phyloP scores from a whole-genome alignment of 176 grass and related monocot species.

The Carex parvula region DNA sequence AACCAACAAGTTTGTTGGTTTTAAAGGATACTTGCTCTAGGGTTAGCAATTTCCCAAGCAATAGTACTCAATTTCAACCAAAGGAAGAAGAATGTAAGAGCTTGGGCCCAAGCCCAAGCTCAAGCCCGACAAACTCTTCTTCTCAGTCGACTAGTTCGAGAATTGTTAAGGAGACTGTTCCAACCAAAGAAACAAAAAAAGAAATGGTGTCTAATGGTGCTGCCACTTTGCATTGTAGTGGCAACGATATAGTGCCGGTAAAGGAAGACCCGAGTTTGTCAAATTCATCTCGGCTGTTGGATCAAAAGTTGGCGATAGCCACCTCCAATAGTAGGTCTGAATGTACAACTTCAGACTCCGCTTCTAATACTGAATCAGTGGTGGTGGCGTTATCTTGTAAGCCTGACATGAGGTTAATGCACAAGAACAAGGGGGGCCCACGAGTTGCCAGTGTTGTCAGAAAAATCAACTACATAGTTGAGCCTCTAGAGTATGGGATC shows the following conservation, averaged over 20 bases:
- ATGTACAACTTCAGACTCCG: conserved; percentile 32
- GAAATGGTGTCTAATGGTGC: conserved; percentile 30
- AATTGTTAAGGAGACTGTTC: neutral
- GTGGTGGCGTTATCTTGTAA: conserved; percentile 5
- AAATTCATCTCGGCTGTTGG: neutral
- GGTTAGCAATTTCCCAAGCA: neutral
- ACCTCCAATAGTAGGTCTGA: conserved; percentile 31
- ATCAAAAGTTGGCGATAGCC: conserved; percentile 36
- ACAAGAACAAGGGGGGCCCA: conserved; percentile 44
- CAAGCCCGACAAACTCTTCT: neutral
- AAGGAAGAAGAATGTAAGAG: conserved; percentile 4
- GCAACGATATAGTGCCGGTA: conserved; percentile 38
- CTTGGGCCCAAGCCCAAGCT: neutral
- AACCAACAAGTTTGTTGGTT: conserved; percentile 6
- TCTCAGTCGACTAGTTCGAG: conserved; percentile 1
- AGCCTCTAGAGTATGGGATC: conserved; percentile 74
- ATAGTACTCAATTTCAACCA: conserved; percentile 6
- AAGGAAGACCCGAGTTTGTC: conserved; percentile 41
- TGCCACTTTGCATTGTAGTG: conserved; percentile 33
- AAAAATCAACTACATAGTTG: conserved; percentile 64
- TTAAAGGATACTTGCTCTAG: neutral
- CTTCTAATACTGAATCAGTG: conserved; percentile 21
- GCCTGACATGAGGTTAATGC: conserved; percentile 8
- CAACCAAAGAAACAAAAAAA: neutral
- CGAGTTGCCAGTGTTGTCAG: conserved; percentile 79